Evolutionary conservation across 148 eudicot genomes (phyloP), one percentile per base, ranked within the genome.

Genomic region (Spergularia bocconei): DNA sequence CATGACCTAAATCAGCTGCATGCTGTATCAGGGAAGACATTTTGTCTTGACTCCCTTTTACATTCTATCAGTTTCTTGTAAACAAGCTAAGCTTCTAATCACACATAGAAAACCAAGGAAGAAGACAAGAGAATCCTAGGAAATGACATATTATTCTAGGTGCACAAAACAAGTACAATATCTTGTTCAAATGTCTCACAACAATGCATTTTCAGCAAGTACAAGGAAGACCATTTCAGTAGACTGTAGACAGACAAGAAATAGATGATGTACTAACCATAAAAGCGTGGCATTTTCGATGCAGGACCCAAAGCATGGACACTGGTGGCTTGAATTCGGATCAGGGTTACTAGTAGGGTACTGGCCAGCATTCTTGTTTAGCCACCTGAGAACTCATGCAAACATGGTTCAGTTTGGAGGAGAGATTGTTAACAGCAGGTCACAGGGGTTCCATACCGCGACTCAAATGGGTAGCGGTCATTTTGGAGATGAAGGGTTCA

Each of bases 391-490:
- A 69, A 70, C 53, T 54, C 94, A 91, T 68, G 98, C 98, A 48
- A 89, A 88, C 85, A 96, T 95, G 99, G 77, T 92, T 64, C 99
- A 95, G 67, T 96, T 92, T 68, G 99, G 99, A 72, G 99, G 99
- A 23, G 99, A 96, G 56, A 86, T 95, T 65, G 97, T 96, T 6
- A 96, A 92, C 78, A 67, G 79, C n/a, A 67, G 87, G 48, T 88
- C 99, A 57, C 80, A 38, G 67, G 99, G 99, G 52, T 85, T 57
- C 59, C 99, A 96, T 86, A 96, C 99, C 9, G 83, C 91, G 29
- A 96, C 99, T 39, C 98, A 96, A 57, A 96, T 96, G 99, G 99
- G 98, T 0, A 92, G 99, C 59, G 99, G 99, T 10, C 91, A 86
- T 83, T 96, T 96, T 74, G 91, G 94, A 0, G 90, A 86, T 63